Evolutionary conservation across 345 rosid species (phyloP), one percentile per base, ranked within the genome.

Genomic region (Acer campestre): DNA sequence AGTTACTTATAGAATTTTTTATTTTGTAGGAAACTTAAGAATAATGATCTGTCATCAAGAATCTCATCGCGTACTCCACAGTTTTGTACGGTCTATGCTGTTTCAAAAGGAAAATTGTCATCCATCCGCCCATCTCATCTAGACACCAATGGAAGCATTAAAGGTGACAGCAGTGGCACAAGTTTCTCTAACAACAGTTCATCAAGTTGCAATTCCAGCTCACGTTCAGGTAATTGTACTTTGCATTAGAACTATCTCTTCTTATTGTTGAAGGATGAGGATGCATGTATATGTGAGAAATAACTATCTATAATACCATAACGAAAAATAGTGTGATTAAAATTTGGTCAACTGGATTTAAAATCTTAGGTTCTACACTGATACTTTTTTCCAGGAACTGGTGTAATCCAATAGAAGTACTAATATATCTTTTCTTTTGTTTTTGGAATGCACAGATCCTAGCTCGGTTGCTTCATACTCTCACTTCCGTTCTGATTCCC

Each of bases 41-140:
- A 86, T 76, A 68, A 84, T 72, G 81, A 79, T 68, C 75, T 93
- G 70, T 86, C 98, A 27, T 88, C 93, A 0, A 70, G 89, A 88
- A 92, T 95, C 58, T 87, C 99, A 0, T 82, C 73, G 0, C 79
- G 83, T 72, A 82, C 82, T 35, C 98, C 98, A 3, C 86, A 82
- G 69, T 91, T 86, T 80, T 95, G 99, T 69, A 92, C 96, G 0
- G 91, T 95, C 46, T 95, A 86, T 74, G 93, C 87, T 18, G 84
- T 93, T 80, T 93, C 93, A 2, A 90, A 89, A 76, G 97, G 93
- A 71, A 91, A 93, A 77, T 72, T 95, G 75, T 76, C 88, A 78
- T 91, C 97, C 0, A 85, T 95, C 72, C 91, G 98, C 51, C 96
- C 96, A 65, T 90, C 97, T 27, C 88, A 90, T 67, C 81, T 79